Evolutionary conservation across 805 yeast species (phyloP).

Genomic region (Yarrowia sp.): DNA sequence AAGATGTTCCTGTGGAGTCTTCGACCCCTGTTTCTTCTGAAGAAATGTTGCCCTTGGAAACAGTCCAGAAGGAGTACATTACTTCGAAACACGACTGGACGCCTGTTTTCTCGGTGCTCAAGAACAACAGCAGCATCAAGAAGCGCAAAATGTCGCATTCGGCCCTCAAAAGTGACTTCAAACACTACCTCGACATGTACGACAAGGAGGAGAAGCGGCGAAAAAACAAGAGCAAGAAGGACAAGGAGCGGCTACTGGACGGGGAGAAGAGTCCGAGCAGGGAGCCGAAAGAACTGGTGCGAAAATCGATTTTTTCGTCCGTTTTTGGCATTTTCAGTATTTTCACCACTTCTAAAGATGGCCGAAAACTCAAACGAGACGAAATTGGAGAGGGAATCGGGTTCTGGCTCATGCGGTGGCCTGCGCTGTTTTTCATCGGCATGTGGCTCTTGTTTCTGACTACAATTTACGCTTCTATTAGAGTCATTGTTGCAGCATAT

Average conservation of each 20-base stretch:
- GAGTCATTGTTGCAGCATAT: conserved; percentile 59
- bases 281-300: neutral
- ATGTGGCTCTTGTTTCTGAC: conserved; percentile 55
- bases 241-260: neutral
- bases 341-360: neutral
- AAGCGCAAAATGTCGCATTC: neutral
- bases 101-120: conserved; percentile 3
- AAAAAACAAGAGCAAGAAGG: conserved; percentile 16
- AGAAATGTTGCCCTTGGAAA: neutral
- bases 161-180: neutral
- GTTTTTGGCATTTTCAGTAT: neutral
- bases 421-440: conserved; percentile 51
- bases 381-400: conserved; percentile 39
- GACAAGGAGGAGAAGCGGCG: neutral
- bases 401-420: conserved; percentile 59
- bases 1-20: neutral
- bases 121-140: neutral
- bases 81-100: conserved; percentile 19
- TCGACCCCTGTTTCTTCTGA: neutral
- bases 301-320: neutral
- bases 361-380: conserved; percentile 15
- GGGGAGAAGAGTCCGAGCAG: neutral
- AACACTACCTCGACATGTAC: conserved; percentile 6
- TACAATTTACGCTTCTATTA: conserved; percentile 48
- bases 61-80: conserved; percentile 7